Conservation (phyloP, 2,329 filamentous ascomycete genomes). For the Microascus cirrosus region DNA sequence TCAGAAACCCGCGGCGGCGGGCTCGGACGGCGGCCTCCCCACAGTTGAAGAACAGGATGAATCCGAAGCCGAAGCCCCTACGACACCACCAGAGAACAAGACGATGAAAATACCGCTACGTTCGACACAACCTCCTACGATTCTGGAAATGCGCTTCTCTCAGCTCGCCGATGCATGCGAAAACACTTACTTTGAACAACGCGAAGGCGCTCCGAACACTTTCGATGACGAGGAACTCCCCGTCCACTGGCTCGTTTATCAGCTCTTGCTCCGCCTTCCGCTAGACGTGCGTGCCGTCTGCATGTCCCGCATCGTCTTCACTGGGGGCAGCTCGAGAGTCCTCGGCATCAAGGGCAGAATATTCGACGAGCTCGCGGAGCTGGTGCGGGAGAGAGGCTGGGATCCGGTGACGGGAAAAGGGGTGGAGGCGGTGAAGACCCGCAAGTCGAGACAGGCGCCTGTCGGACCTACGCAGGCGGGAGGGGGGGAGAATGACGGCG, state of each 20-base stretch:
- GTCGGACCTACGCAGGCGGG: slow-evolving; percentile 11
- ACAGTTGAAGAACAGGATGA: slow-evolving; percentile 51
- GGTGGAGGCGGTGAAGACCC: slow-evolving; percentile 38
- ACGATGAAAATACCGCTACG: slow-evolving; percentile 31
- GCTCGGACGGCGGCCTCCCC: slow-evolving; percentile 24
- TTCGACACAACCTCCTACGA: slow-evolving; percentile 37
- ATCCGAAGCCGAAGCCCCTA: slow-evolving; percentile 20
- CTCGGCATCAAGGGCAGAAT: slow-evolving; percentile 70
- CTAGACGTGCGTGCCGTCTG: slow-evolving; percentile 75
- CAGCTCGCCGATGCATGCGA: slow-evolving; percentile 66
- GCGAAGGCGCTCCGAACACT: slow-evolving; percentile 31
- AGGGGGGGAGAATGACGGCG: slow-evolving; percentile 19
- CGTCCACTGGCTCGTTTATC: slow-evolving; percentile 65
- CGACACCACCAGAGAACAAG: slow-evolving; percentile 10
- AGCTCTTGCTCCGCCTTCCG: slow-evolving; percentile 61
- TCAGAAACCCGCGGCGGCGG: slow-evolving; percentile 6
- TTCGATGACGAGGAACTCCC: slow-evolving; percentile 84
- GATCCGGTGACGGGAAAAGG: slow-evolving; percentile 62
- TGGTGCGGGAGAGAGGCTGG: slow-evolving; percentile 66
- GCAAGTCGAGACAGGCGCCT: slow-evolving; percentile 13
- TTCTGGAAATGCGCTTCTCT: slow-evolving; percentile 56
- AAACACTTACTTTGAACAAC: slow-evolving; percentile 56
- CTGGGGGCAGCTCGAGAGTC: slow-evolving; percentile 68
- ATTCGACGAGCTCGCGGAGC: slow-evolving; percentile 57
- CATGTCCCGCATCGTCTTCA: slow-evolving; percentile 81